Conservation (phyloP, 2,329 filamentous ascomycete species). For the Tolypocladium capitatum region DNA sequence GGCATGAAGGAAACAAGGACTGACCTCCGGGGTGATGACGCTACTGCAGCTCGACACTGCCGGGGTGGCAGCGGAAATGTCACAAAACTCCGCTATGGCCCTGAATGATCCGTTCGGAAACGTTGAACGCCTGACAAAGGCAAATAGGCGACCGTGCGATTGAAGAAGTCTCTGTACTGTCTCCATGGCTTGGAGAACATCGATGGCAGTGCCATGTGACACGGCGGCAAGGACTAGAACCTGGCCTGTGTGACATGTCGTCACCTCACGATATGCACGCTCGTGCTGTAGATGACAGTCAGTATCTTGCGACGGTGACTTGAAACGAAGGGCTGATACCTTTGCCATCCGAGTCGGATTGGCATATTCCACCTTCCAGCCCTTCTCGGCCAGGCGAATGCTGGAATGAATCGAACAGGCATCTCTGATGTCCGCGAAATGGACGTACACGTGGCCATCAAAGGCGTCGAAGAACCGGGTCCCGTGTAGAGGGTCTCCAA, state of each 20-base stretch:
- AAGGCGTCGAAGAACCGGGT: constrained; percentile 20
- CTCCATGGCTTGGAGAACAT: constrained; percentile 22
- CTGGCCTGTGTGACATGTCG: constrained; percentile 11
- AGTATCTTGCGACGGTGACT: background rate
- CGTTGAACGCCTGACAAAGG: constrained; percentile 29
- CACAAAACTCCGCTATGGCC: constrained; percentile 40
- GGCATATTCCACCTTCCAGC: constrained; percentile 26
- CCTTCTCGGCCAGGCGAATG: constrained; percentile 25
- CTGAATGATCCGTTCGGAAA: constrained; percentile 29
- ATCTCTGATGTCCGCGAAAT: constrained; percentile 48
- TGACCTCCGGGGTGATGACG: constrained; percentile 13
- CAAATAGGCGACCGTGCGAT: constrained; percentile 37
- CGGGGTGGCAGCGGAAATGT: constrained; percentile 28
- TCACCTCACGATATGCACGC: background rate
- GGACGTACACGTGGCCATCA: constrained; percentile 34
- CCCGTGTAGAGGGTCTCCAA: constrained; percentile 23
- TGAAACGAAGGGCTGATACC: background rate
- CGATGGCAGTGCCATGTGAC: constrained; percentile 5
- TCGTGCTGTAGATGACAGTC: background rate
- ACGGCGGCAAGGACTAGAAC: constrained; percentile 14
- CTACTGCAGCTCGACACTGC: constrained; percentile 24
- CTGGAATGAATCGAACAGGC: constrained; percentile 36
- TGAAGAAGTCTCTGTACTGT: constrained; percentile 23
- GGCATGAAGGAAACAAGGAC: background rate
- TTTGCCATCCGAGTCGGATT: background rate